phyloP scores from a whole-genome alignment of 1,284 basidiomycete species.

The Cutaneotrichosporon arboriforme region DNA sequence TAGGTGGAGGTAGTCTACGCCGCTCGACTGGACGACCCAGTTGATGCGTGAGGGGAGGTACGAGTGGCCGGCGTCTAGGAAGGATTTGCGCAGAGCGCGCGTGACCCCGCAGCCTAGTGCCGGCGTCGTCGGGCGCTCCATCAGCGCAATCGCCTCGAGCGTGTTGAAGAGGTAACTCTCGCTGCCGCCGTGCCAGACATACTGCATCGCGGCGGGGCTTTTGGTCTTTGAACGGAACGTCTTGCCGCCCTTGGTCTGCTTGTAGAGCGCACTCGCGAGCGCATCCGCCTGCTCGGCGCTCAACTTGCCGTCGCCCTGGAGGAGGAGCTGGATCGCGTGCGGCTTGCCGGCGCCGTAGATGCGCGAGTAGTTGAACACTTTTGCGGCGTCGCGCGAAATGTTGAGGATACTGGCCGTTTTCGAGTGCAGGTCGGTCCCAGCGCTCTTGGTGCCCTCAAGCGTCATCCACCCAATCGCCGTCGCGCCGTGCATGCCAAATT shows the following conservation, averaged over 20 bases:
- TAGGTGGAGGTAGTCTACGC: conserved; percentile 96
- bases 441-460: conserved; percentile 93
- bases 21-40: conserved; percentile 98
- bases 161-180: conserved; percentile 99
- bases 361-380: conserved; percentile 98
- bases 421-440: conserved; percentile 93
- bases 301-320: conserved; percentile 81
- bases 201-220: conserved; percentile 41
- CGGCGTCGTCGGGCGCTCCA: conserved; percentile 79
- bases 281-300: conserved; percentile 70
- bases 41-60: conserved; percentile 97
- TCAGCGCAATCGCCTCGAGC: conserved; percentile 88
- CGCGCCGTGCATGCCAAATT: conserved; percentile 94
- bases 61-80: conserved; percentile 62
- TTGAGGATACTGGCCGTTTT: conserved; percentile 93
- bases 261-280: conserved; percentile 80
- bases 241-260: conserved; percentile 88
- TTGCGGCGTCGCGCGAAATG: conserved; percentile 90
- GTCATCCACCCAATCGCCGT: conserved; percentile 99
- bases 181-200: conserved; percentile 95
- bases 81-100: conserved; percentile 80
- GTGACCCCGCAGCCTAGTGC: conserved; percentile 93
- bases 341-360: conserved; percentile 97
- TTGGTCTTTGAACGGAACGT: conserved; percentile 54
- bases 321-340: conserved; percentile 81